Conservation (phyloP, 768 basidiomycete species). For the Pilatotrama ljubarskyi region DNA sequence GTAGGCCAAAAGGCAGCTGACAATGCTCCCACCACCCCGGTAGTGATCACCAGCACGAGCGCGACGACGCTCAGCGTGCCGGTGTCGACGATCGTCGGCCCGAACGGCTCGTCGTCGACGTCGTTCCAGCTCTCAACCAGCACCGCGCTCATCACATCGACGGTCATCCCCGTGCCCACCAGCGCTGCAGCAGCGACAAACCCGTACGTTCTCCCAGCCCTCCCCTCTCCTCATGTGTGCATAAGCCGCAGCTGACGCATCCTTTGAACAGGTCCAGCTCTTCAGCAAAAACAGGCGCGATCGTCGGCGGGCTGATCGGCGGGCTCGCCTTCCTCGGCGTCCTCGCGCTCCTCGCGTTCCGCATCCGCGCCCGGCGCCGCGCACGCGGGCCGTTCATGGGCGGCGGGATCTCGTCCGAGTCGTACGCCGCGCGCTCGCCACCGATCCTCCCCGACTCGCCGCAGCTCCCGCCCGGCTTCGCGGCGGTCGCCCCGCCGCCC, state of each 20-base stretch:
- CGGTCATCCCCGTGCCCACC: neutral
- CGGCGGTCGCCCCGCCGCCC: neutral
- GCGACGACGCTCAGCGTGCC: conserved; percentile 7
- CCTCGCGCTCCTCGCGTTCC: conserved; percentile 13
- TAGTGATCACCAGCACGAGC: conserved; percentile 5
- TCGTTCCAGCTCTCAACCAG: conserved; percentile 12
- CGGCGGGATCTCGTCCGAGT: conserved; percentile 16
- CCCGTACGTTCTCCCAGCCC: neutral
- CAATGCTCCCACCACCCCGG: neutral
- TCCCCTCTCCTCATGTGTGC: too few relatives aligned
- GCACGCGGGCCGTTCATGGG: conserved; percentile 2
- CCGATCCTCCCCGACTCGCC: conserved; percentile 15
- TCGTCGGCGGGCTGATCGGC: conserved; percentile 13
- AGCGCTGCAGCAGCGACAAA: neutral
- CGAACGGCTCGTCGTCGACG: neutral
- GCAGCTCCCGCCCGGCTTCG: neutral
- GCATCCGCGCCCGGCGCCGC: conserved; percentile 13
- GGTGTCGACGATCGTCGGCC: neutral
- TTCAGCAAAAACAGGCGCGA: conserved; percentile 10
- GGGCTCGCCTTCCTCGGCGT: conserved; percentile 10
- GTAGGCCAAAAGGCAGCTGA: conserved; percentile 6
- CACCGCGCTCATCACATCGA: conserved; percentile 2
- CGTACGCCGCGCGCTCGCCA: conserved; percentile 9
- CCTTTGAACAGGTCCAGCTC: neutral
- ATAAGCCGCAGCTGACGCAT: neutral